Evolutionary conservation across 768 basidiomycete genomes (phyloP).

Genomic region (Kwoniella sp.): DNA sequence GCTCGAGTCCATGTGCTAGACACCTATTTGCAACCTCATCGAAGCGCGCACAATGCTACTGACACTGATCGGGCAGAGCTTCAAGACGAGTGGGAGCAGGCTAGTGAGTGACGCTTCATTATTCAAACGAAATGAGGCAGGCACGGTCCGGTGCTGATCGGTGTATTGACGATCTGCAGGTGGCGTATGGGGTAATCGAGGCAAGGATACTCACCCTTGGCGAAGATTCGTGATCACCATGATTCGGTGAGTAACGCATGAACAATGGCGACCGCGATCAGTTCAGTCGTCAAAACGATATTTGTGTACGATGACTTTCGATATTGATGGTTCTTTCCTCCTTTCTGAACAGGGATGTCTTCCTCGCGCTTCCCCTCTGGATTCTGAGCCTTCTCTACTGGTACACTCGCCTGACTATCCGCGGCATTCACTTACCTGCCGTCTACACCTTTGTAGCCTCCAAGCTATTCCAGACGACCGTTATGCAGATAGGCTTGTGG

Average conservation of each 20-base stretch:
- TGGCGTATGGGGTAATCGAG: slow-evolving; percentile 27
- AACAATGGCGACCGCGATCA: neutral
- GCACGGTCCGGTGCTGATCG: neutral
- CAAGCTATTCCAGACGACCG: neutral
- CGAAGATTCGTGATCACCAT: slow-evolving; percentile 18
- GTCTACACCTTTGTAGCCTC: neutral
- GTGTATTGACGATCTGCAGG: neutral
- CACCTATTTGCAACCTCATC: neutral
- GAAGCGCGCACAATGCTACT: slow-evolving; percentile 13
- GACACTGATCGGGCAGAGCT: slow-evolving; percentile 6
- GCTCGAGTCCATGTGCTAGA: slow-evolving; percentile 18
- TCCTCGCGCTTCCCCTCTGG: slow-evolving; percentile 11
- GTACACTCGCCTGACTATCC: slow-evolving; percentile 29
- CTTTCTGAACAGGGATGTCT: slow-evolving; percentile 15
- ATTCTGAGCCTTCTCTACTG: slow-evolving; percentile 29
- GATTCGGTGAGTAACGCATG: slow-evolving; percentile 14
- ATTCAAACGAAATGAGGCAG: too few relatives aligned
- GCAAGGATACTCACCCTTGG: slow-evolving; percentile 24
- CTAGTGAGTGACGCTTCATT: slow-evolving; percentile 9
- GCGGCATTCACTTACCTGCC: slow-evolving; percentile 16
- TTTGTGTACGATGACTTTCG: too few relatives aligned
- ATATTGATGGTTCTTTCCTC: neutral
- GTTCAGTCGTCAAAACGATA: neutral
- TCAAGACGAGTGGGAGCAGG: slow-evolving; percentile 30
- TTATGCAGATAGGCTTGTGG: neutral